Percentiles rank a stretch among this genome's conserved stretches.
Conservation (phyloP, 2,329 filamentous ascomycete genomes). For the Aspergillus phoenicis region DNA sequence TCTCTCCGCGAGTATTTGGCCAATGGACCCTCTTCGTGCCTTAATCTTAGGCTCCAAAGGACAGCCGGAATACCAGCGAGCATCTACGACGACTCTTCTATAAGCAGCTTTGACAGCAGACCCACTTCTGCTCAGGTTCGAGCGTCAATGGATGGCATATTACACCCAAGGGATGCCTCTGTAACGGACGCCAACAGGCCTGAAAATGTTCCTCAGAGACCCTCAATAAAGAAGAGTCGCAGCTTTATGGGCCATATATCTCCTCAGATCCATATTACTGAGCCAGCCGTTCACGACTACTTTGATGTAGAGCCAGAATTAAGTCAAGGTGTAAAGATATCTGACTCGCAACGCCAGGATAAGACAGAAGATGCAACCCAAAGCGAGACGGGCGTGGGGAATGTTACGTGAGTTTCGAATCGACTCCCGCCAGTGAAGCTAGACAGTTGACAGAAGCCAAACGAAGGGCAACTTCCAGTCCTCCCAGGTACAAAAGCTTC, state of each 20-base stretch:
- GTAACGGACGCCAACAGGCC: constrained; percentile 1
- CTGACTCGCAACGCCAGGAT: constrained; percentile 1
- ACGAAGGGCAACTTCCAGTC: constrained; percentile 11
- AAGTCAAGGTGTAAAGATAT: constrained; percentile 6
- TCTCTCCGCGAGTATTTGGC: constrained; percentile 53
- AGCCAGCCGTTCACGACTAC: constrained; percentile 26
- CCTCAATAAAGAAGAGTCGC: constrained; percentile 25
- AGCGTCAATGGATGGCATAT: constrained; percentile 14
- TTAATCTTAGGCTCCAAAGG: constrained; percentile 54
- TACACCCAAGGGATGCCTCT: background rate
- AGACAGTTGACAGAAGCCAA: background rate
- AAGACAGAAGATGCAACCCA: background rate
- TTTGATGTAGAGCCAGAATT: constrained; percentile 19
- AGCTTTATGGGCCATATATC: constrained; percentile 29
- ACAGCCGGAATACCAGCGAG: constrained; percentile 25
- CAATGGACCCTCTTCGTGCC: constrained; percentile 58
- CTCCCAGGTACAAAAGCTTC: constrained; percentile 26
- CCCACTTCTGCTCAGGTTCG: constrained; percentile 26
- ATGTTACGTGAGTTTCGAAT: background rate
- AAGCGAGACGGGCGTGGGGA: background rate
- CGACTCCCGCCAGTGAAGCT: background rate
- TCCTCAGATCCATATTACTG: constrained; percentile 34
- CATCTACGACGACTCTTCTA: constrained; percentile 32
- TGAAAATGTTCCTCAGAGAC: constrained; percentile 18
- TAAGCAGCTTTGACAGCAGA: constrained; percentile 35